phyloP scores from a whole-genome alignment of 2,329 filamentous ascomycete genomes.

The Acephala macrosclerotiorum region DNA sequence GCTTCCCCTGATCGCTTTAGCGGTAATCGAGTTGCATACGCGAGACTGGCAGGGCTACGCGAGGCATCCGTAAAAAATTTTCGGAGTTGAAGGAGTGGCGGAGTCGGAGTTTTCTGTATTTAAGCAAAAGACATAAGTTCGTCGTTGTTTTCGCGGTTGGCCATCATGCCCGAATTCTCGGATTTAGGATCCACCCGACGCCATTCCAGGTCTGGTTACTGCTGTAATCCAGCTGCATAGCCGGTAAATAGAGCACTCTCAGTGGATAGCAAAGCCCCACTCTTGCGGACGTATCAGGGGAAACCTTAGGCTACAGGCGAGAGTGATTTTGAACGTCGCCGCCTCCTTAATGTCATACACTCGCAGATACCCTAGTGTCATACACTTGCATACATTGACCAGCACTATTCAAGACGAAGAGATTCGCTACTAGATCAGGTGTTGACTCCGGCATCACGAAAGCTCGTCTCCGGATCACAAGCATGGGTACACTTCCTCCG shows the following conservation, averaged over 20 bases:
- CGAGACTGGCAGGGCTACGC: neutral
- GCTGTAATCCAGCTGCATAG: conserved; percentile 5
- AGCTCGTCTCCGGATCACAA: neutral
- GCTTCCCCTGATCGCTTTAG: neutral
- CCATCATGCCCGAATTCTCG: neutral
- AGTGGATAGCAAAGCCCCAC: neutral
- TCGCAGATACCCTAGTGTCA: neutral
- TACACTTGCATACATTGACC: conserved; percentile 2
- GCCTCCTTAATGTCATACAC: conserved; percentile 6
- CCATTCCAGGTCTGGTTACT: neutral
- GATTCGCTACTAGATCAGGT: neutral
- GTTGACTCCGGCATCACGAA: neutral
- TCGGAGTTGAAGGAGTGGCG: neutral
- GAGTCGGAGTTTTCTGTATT: neutral
- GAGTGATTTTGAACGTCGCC: neutral
- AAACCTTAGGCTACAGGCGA: neutral
- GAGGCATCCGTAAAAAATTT: neutral
- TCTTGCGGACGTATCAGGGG: too few relatives aligned
- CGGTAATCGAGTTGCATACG: neutral
- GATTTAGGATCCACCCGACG: neutral
- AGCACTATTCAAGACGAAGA: neutral
- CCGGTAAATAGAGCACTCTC: neutral
- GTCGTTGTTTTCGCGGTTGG: neutral
- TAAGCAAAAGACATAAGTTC: neutral
- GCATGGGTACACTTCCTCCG: neutral